These are phyloP conservation scores for Saturnispora bothae DNA, from an alignment of 805 yeast genomes.

Conservation along the genomic window DNA sequence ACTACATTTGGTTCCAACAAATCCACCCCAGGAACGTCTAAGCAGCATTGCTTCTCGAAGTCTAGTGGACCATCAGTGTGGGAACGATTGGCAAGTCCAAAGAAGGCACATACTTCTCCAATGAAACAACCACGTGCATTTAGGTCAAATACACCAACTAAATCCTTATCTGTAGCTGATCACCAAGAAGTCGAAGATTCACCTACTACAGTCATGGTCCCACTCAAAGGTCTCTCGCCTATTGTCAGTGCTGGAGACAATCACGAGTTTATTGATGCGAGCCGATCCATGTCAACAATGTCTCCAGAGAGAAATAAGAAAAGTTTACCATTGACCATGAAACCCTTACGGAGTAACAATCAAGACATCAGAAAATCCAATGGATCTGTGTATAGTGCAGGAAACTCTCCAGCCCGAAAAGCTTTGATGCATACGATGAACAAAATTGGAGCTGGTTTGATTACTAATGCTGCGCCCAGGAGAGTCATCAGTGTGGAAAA, in stretches of 20 bases:
- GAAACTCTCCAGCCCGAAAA: constrained; percentile 2
- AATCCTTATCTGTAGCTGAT: background rate
- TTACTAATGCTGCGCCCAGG: too few species aligned
- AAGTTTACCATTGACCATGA: constrained; percentile 21
- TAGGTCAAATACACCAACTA: too few species aligned
- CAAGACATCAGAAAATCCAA: constrained; percentile 5
- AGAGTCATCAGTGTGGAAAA: too few species aligned
- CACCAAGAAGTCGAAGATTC: background rate
- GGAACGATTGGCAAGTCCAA: too few species aligned
- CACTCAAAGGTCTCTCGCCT: constrained; percentile 1
- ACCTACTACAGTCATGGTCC: constrained; percentile 2
- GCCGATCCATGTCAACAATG: too few species aligned
- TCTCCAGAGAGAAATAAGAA: too few species aligned
- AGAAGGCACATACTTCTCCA: background rate
- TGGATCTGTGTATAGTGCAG: background rate
- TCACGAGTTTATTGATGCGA: background rate
- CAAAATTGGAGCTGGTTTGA: constrained; percentile 5
- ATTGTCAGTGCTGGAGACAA: background rate
- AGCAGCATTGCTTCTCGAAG: too few species aligned
- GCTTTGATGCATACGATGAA: constrained; percentile 3
- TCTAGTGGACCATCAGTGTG: too few species aligned
- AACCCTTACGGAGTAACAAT: constrained; percentile 15
- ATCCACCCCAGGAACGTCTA: too few species aligned
- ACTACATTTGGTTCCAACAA: too few species aligned
- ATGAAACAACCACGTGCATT: too few species aligned